phyloP scores from a whole-genome alignment of 2,329 filamentous ascomycete genomes.

The Aspergillus sp. region DNA sequence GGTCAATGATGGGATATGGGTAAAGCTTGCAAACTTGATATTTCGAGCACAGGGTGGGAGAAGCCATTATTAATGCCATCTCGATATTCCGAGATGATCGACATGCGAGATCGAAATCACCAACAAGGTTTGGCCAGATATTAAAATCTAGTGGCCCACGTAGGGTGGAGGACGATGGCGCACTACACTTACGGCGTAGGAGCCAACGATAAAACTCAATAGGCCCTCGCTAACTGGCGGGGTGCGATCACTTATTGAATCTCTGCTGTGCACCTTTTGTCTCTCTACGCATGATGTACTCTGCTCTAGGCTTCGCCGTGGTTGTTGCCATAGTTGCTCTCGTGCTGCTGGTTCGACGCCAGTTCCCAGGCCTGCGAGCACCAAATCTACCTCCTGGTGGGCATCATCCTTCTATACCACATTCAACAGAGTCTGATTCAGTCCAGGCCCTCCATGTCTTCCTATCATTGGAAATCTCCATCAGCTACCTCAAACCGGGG shows the following conservation, averaged over 20 bases:
- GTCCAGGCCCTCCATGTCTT: conserved; percentile 39
- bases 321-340: background rate
- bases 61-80: background rate
- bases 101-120: background rate
- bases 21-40: background rate
- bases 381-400: background rate
- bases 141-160: no score
- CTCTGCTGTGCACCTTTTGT: no score
- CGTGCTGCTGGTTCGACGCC: background rate
- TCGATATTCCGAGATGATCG: background rate
- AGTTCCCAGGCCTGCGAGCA: background rate
- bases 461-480: conserved; percentile 46
- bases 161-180: no score
- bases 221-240: background rate
- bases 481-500: conserved; percentile 36
- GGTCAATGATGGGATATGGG: background rate
- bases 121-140: no score
- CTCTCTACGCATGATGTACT: background rate
- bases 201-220: background rate
- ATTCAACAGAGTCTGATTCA: no score
- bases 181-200: no score
- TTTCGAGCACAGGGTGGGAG: background rate
- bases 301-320: background rate
- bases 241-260: no score
- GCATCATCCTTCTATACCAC: no score